Conservation (phyloP, 2,329 filamentous ascomycete genomes). For the Trichoderma arundinaceum region DNA sequence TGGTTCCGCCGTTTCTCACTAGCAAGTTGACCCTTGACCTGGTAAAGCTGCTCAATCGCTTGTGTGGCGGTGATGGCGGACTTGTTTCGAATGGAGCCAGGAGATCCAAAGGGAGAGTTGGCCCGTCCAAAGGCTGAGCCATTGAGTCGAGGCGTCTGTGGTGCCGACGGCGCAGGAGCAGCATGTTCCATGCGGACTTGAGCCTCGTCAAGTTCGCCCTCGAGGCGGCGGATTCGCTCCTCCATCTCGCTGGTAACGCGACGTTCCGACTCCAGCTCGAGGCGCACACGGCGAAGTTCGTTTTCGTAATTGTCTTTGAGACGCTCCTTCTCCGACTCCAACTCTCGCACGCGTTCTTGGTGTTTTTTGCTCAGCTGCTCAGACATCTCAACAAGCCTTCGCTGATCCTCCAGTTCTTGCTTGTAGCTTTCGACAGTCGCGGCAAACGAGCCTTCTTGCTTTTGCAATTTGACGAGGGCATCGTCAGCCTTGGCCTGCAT, state of each 20-base stretch:
- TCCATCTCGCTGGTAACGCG: slow-evolving; percentile 54
- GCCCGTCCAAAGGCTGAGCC: slow-evolving; percentile 59
- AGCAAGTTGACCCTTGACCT: slow-evolving; percentile 73
- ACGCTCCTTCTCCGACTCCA: slow-evolving; percentile 66
- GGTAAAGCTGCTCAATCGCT: slow-evolving; percentile 67
- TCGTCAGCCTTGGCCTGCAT: slow-evolving; percentile 88
- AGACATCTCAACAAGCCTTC: slow-evolving; percentile 81
- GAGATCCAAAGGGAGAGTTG: slow-evolving; percentile 67
- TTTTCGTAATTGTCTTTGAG: slow-evolving; percentile 70
- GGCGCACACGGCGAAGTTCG: slow-evolving; percentile 59
- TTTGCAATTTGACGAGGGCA: slow-evolving; percentile 78
- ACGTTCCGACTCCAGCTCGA: slow-evolving; percentile 62
- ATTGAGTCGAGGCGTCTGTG: slow-evolving; percentile 66
- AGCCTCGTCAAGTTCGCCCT: slow-evolving; percentile 60
- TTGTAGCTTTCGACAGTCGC: slow-evolving; percentile 85
- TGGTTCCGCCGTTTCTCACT: slow-evolving; percentile 76
- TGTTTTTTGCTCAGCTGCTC: slow-evolving; percentile 76
- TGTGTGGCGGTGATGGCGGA: slow-evolving; percentile 64
- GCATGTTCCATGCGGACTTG: slow-evolving; percentile 55
- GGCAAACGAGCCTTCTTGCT: slow-evolving; percentile 81
- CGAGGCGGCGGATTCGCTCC: slow-evolving; percentile 56
- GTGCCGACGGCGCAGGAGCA: slow-evolving; percentile 54
- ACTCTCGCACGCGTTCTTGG: slow-evolving; percentile 70
- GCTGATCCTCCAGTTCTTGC: slow-evolving; percentile 81
- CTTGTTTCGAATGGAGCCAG: slow-evolving; percentile 62